Base-by-base conservation (phyloP, 345 rosid species). In the Iberis pinnata region DNA sequence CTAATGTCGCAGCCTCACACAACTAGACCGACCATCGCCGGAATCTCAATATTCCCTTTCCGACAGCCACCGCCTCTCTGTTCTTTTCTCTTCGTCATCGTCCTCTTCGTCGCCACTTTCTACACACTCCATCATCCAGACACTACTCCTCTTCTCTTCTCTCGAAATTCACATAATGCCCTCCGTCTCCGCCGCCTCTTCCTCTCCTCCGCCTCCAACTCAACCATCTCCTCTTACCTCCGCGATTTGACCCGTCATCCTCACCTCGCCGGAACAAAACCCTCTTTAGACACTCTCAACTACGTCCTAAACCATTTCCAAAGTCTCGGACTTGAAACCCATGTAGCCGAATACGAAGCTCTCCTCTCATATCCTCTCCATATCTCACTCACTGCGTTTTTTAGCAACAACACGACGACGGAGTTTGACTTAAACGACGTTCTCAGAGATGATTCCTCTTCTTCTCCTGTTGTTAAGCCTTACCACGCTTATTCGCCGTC, bases 401-500 rank as follows among this genome's bases (percentile, higher is more conserved):
- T 89, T 35, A 58, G 58, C 70, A 80, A 89, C 71, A 77, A 72
- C 12, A 67, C 77, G 16, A 37, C 59, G 1, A 24, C 72, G 1
- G 44, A 52, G 27, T 53, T 88, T 43, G 64, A 77, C 15, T 68
- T 82, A 29, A 64, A 65, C 29, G 95, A 52, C 37, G 68, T 13
- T 18, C 47, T 33, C 18, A 70, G 68, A 22, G 56, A 39, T 10
- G 50, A 38, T 7, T 47, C 54, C 11, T 47, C 44, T 27, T 7
- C 22, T 13, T 52, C 60, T 57, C 15, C 39, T 9, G 65, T 80
- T 17, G 73, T 85, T 8, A 70, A 45, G 49, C 93, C 98, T 7
- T 92, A 83, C 76, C 98, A 92, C 59, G 97, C 98, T 18, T 92
- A 83, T 40, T 77, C 98, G 2, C 98, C 98, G 6, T 92, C 98